Conservation (phyloP, 441 rosid genomes). For the Adansonia grandidieri region DNA sequence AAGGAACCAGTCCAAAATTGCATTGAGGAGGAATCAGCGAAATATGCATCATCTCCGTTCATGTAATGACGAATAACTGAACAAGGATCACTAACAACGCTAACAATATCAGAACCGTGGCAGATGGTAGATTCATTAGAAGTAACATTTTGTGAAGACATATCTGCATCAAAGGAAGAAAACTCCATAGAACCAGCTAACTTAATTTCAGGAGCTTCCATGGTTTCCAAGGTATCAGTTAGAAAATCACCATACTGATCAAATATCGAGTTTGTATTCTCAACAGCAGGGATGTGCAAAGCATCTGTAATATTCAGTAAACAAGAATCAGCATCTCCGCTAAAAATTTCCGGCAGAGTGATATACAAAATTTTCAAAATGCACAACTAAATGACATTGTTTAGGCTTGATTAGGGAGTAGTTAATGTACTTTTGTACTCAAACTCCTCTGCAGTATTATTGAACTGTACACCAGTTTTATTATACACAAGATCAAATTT, state of each 20-base stretch:
- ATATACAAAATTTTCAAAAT: constrained; percentile 15
- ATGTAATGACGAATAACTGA: constrained; percentile 40
- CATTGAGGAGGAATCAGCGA: constrained; percentile 36
- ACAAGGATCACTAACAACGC: constrained; percentile 38
- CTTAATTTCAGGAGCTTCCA: constrained; percentile 39
- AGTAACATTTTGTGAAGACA: constrained; percentile 33
- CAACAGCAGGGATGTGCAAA: constrained; percentile 34
- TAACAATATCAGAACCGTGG: constrained; percentile 42
- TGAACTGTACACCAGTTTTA: constrained; percentile 37
- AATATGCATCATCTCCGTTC: constrained; percentile 37
- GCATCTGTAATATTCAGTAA: constrained; percentile 48
- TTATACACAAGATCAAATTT: constrained; percentile 28
- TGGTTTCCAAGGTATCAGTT: constrained; percentile 35
- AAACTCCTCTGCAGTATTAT: constrained; percentile 29
- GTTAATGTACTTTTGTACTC: constrained; percentile 43
- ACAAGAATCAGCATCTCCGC: constrained; percentile 32
- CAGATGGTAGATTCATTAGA: constrained; percentile 43
- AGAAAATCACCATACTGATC: constrained; percentile 25
- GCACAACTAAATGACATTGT: constrained; percentile 22
- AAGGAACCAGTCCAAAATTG: constrained; percentile 31
- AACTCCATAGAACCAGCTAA: constrained; percentile 19
- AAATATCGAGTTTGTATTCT: constrained; percentile 29
- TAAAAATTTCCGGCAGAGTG: neutral
- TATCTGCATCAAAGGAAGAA: constrained; percentile 33
- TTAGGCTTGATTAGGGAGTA: neutral